phyloP scores from a whole-genome alignment of 2,329 filamentous ascomycete species.

The Penicillium nordicum region DNA sequence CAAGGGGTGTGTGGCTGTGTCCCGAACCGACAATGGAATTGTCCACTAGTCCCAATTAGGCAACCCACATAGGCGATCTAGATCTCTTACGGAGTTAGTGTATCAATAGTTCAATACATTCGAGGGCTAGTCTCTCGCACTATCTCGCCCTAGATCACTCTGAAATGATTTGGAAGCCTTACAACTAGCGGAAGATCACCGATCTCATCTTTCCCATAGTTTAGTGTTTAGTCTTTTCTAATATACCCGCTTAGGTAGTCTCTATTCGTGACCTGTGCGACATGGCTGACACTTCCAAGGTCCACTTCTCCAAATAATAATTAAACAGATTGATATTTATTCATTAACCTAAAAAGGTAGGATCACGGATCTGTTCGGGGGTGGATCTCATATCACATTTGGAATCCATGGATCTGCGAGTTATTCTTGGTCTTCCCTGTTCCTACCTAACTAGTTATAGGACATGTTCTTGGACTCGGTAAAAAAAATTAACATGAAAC shows the following conservation, averaged over 20 bases:
- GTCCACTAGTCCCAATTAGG: neutral
- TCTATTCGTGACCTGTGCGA: constrained; percentile 10
- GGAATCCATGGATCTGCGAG: neutral
- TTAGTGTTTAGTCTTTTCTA: neutral
- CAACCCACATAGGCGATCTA: constrained; percentile 1
- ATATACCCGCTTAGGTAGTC: neutral
- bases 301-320: constrained; percentile 1
- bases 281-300: constrained; percentile 2
- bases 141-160: constrained; percentile 3
- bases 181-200: constrained; percentile 2
- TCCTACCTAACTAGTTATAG: too few species aligned
- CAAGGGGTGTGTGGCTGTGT: constrained; percentile 17
- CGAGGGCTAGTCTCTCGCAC: neutral
- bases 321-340: neutral
- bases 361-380: constrained; percentile 4
- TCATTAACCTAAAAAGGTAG: neutral
- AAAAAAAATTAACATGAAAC: neutral
- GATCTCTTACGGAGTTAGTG: neutral
- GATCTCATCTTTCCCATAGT: neutral
- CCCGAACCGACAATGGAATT: neutral
- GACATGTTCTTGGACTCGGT: neutral
- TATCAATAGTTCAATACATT: constrained; percentile 6
- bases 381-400: constrained; percentile 6
- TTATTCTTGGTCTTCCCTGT: neutral
- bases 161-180: constrained; percentile 19